Evolutionary conservation across 78 protist genomes (phyloP).

Genomic region (Planoprotostelium fungivorum): DNA sequence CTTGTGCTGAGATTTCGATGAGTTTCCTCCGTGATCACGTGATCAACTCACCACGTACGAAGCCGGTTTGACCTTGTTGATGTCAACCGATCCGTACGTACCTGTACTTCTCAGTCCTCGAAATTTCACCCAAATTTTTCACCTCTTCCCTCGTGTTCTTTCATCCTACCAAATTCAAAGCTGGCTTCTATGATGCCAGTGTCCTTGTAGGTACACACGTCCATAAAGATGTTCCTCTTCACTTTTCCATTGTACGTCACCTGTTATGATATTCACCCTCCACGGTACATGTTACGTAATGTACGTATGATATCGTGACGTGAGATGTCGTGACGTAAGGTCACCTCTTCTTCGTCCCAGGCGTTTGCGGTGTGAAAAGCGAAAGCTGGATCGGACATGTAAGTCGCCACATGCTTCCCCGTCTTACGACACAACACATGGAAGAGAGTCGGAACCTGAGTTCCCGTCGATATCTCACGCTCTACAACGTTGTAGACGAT

Average conservation of each 20-base stretch:
- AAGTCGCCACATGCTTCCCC: not conserved
- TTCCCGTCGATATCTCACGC: no score
- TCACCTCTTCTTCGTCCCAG: not conserved
- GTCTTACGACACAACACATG: not conserved
- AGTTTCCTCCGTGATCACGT: not conserved
- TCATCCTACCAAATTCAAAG: not conserved
- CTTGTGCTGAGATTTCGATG: not conserved
- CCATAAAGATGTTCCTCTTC: not conserved
- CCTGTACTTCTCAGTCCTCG: not conserved
- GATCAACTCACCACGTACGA: not conserved
- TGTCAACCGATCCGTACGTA: not conserved
- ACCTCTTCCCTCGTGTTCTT: not conserved
- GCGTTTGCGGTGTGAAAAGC: not conserved
- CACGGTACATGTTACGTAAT: no score
- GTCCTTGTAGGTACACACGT: not conserved
- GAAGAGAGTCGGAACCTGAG: not conserved
- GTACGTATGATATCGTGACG: no score
- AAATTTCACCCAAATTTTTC: no score
- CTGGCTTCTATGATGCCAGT: not conserved
- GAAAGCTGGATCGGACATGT: not conserved
- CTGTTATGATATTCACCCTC: not conserved
- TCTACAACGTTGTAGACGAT: no score
- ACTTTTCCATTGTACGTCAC: not conserved
- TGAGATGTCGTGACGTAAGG: no score
- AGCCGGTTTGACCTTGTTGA: not conserved